Conservation (phyloP, 2,329 filamentous ascomycete species). For the Purpureocillium lavendulum region DNA sequence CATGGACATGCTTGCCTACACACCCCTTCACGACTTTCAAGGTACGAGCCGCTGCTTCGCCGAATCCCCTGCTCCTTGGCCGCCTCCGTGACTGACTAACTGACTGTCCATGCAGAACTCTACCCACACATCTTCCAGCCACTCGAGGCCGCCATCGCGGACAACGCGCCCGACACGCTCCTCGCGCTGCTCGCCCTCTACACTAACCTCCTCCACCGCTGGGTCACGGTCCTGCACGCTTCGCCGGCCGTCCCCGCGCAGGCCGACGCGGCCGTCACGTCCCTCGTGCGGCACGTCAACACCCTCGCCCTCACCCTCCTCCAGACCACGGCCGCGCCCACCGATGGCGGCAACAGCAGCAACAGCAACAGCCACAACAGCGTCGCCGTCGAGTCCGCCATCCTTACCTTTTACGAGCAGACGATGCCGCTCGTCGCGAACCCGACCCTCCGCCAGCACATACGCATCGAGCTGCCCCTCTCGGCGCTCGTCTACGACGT, state of each 20-base stretch:
- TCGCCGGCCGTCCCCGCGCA: slow-evolving; percentile 23
- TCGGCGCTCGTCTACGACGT: slow-evolving; percentile 62
- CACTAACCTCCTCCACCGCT: slow-evolving; percentile 54
- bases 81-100: no score
- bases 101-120: slow-evolving; percentile 32
- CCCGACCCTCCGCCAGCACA: slow-evolving; percentile 36
- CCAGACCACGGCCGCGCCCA: slow-evolving; percentile 36
- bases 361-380: no score
- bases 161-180: slow-evolving; percentile 43
- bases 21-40: slow-evolving; percentile 46
- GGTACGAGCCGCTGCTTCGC: slow-evolving; percentile 38
- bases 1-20: slow-evolving; percentile 48
- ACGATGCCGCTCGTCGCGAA: slow-evolving; percentile 49
- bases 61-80: not conserved
- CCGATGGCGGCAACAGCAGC: no score
- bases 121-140: slow-evolving; percentile 37
- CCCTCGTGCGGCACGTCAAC: slow-evolving; percentile 41
- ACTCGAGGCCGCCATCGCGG: slow-evolving; percentile 42
- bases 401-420: slow-evolving; percentile 64
- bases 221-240: slow-evolving; percentile 39
- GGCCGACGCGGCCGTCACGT: slow-evolving; percentile 27
- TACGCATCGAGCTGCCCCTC: slow-evolving; percentile 62
- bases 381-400: slow-evolving; percentile 38
- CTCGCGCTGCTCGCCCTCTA: slow-evolving; percentile 59
- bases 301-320: slow-evolving; percentile 50